These are phyloP conservation scores for Peribolospora baueri DNA, from an alignment of 768 basidiomycete species.

Conservation along the genomic window DNA sequence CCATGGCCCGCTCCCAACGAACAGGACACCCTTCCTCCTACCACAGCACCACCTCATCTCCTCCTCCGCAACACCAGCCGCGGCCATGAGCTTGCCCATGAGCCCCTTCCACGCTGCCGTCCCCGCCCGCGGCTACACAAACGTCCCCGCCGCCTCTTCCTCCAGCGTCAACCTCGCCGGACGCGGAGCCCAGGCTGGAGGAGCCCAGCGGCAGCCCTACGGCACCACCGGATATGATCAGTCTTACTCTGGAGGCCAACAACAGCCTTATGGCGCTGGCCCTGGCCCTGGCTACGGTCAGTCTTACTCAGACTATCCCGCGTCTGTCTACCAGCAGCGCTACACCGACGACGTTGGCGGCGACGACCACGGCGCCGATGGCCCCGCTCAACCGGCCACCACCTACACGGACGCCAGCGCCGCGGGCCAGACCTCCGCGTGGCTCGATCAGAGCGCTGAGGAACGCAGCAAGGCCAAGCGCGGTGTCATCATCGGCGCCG, in stretches of 20 bases:
- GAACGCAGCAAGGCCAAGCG: neutral
- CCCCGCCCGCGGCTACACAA: no score
- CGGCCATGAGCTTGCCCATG: neutral
- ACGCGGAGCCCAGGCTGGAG: no score
- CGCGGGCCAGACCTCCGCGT: neutral
- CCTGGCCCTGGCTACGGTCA: no score
- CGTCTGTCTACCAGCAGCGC: neutral
- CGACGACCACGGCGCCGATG: neutral
- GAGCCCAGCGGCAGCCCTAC: no score
- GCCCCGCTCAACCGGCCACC: slow-evolving; percentile 1
- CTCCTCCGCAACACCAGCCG: neutral
- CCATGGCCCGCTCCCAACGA: neutral
- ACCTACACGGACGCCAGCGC: neutral
- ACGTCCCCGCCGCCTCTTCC: no score
- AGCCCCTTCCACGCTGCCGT: no score
- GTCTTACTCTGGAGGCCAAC: no score
- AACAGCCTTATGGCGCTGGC: no score
- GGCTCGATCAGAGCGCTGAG: neutral
- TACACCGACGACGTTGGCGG: neutral
- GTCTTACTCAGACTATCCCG: no score
- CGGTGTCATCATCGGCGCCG: neutral
- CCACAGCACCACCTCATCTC: neutral
- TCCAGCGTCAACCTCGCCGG: no score
- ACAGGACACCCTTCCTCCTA: neutral
- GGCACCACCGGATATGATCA: no score